Base-by-base conservation (phyloP, 1,284 basidiomycete species). In the Mycena citricolor region DNA sequence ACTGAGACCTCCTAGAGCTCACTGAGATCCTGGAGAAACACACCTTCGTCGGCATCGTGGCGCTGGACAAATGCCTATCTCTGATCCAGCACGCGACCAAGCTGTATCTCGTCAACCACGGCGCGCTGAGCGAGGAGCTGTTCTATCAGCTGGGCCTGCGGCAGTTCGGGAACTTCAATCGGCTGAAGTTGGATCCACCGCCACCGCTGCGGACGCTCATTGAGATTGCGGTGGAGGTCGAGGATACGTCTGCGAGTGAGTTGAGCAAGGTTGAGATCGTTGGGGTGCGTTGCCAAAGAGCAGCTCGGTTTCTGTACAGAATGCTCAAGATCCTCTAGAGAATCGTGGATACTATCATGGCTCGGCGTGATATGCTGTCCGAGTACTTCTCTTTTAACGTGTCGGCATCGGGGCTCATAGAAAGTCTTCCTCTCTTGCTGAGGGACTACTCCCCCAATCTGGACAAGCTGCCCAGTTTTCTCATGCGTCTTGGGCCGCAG, bases 131-230 rank as follows among this genome's bases (percentile, higher is more conserved):
- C 0, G 92, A 97, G 57, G 94, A 97, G 56, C 76, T 97, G 32
- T 97, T 98, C 58, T 99, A 97, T 63, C 97, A 99, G 61, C 77
- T 99, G 1, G 90, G 83, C 2, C 66, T 99, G 33, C 76, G 91
- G 14, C 95, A 99, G 61, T 99, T 99, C 59, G 93, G 94, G 1
- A 81, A 87, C 50, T 79, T 90, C 49, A 75, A 78, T 39, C 75
- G 81, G 8, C 65, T 98, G 34, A 81, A 81, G 42, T 73, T 99
- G 4, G 83, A 94, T 30, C 95, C 97, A 1, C 71, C 94, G 1
- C 91, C 92, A 0, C 67, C 77, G 0, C 59, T 99, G 4, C 73
- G 73, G 2, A 78, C 79, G 8, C 71, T 99, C 32, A 61, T 99
- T 7, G 70, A 76, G 29, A 76, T 97, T 7, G 94, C 91, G 0